Evolutionary conservation across 2,329 filamentous ascomycete genomes (phyloP).

Genomic region (Colletotrichum abscissum): DNA sequence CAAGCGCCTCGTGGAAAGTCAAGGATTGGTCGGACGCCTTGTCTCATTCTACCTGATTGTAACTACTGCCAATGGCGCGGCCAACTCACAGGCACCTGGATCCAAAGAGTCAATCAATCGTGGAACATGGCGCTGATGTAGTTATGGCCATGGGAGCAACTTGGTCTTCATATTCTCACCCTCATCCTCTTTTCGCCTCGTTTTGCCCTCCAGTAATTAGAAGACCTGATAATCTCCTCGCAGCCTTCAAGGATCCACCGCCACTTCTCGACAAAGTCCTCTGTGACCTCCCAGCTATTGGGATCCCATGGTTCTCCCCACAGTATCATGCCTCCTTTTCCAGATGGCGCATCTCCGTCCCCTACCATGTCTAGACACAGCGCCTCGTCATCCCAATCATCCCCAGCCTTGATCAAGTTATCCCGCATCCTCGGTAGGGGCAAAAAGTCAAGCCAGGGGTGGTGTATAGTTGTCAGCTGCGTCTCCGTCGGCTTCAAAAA

Average conservation of each 20-base stretch:
- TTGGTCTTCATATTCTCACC: background rate
- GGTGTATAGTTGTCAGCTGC: constrained; percentile 44
- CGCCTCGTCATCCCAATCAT: constrained; percentile 37
- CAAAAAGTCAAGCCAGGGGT: constrained; percentile 51
- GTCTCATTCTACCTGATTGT: background rate
- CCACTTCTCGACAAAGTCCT: constrained; percentile 58
- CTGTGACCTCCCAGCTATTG: constrained; percentile 59
- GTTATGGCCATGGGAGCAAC: background rate
- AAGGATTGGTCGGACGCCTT: background rate
- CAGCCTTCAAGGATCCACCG: constrained; percentile 50
- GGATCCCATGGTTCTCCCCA: constrained; percentile 60
- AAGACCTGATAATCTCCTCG: constrained; percentile 48
- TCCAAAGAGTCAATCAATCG: background rate
- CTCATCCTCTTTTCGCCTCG: constrained; percentile 14
- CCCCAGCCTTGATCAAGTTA: constrained; percentile 41
- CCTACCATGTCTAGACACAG: constrained; percentile 23
- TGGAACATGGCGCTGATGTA: background rate
- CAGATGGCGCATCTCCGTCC: background rate
- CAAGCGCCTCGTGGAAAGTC: background rate
- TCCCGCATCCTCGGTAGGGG: constrained; percentile 48
- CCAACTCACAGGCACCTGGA: background rate
- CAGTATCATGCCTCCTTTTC: constrained; percentile 51
- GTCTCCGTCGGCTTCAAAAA: constrained; percentile 41
- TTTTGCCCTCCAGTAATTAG: constrained; percentile 47
- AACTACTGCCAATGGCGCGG: background rate